Evolutionary conservation across 768 basidiomycete genomes (phyloP), one percentile per base, ranked within the genome.

Genomic region (Lentinula aciculospora): DNA sequence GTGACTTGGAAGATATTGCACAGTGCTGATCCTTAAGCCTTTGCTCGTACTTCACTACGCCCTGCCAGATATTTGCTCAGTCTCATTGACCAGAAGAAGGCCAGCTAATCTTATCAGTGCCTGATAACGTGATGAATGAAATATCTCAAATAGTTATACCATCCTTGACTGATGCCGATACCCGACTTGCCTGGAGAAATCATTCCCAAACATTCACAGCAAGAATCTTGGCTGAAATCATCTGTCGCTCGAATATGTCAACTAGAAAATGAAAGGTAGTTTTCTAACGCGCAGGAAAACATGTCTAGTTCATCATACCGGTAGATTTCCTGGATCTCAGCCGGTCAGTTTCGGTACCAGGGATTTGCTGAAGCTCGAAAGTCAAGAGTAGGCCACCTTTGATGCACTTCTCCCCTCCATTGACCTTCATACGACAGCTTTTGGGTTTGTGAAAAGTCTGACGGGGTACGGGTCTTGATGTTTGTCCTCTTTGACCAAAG

Each of bases 391-490:
- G 61, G 82, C 75, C 5, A 21, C 28, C 25, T 50, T 3, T 27
- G 54, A 44, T 42, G 23, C 42, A 6, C 60, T 1, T 47, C 47
- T 29, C 42, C 3, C 17, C 47, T 17, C 44, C 34, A 55, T 53
- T 62, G 37, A 10, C 21, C 37, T 49, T 60, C 56, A 49, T 48
- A 47, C 31, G 27, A 47, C 67, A 98, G 95, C 68, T 99, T 90
- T 71, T 99, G 96, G 96, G 97, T 99, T 42, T 97, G 94, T 74
- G 97, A 99, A 76, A 98, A 98, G 76, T 96, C 93, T 12, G 97
- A 98, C 67, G 97, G 97, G 12, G 69, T 99, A 53, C 85, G 97
- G 34, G 91, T 98, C 39, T 76, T 99, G 28, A 82, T 98, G 53
- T 74, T 96, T 58, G 80, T 98, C 50, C 75, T 81, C 69, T 80